Evolutionary conservation across 2,329 filamentous ascomycete genomes (phyloP), one percentile per base, ranked within the genome.

Genomic region (Diaporthe humulicola): DNA sequence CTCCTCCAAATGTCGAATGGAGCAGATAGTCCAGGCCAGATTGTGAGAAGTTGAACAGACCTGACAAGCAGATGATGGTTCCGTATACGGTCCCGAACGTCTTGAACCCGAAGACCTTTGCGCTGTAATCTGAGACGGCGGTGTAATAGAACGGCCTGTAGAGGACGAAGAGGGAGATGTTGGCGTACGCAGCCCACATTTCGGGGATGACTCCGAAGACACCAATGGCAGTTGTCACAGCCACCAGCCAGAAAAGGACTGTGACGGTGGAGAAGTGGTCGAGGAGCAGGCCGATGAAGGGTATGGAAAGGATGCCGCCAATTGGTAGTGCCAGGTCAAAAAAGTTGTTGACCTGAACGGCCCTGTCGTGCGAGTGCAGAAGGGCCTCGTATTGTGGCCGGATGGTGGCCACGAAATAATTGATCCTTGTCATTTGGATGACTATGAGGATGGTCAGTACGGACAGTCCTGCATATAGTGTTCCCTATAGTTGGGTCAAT

Each of bases 21-120:
- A 95, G 95, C 48, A 96, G 82, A 33, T 92, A 90, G 82, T 98
- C 95, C 45, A 98, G 87, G 0, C 90, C 95, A 7, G 93, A 93
- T 85, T 98, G 95, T 1, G 90, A 90, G 80, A 98, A 96, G 83
- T 97, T 98, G 80, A 95, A 89, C 0, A 98, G 82, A 0, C 96
- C 95, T 0, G 95, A 93, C 2, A 97, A 85, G 83, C 94, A 97
- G 78, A 98, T 98, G 78, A 98, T 94, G 28, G 96, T 88, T 15
- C 95, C 95, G 83, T 98, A 98, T n/a, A 98, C 95, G 74, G 94
- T 98, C 60, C 95, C 96, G 79, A 98, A 98, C 0, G 95, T 98
- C 76, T 92, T 89, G 85, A 98, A 98, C 22, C 95, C 95, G 82
- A 98, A 98, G 48, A 98, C 95, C 84, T 98, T 98, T 76, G 95